A percentile compares a stretch with the other conserved stretches of the same genome.
Conservation (phyloP, 139 green algal species). For the Chlorella sp. region DNA sequence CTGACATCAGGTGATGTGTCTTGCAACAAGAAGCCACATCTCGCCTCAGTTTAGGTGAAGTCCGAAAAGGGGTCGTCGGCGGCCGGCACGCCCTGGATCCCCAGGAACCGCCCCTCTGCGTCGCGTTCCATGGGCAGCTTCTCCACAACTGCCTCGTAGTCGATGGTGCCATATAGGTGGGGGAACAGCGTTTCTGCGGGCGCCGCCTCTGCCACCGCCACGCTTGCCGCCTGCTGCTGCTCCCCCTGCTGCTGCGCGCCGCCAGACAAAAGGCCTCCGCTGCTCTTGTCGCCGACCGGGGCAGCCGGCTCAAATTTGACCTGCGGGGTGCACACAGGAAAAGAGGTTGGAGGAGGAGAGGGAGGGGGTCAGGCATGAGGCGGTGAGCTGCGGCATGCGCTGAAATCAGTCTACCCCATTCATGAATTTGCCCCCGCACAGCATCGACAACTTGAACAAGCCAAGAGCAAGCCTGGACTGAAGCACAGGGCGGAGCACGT, state of each 20-base stretch:
- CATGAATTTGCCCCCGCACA: too few relatives aligned
- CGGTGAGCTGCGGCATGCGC: neutral
- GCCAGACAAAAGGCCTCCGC: neutral
- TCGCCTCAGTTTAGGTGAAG: too few relatives aligned
- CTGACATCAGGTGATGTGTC: too few relatives aligned
- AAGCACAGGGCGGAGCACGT: too few relatives aligned
- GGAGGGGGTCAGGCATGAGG: neutral
- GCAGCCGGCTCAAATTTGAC: constrained; percentile 75
- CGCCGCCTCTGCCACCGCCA: neutral
- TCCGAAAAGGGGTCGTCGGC: neutral
- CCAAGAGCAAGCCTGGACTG: too few relatives aligned
- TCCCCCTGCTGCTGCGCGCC: neutral
- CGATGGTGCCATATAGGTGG: constrained; percentile 74
- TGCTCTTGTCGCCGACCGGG: constrained; percentile 58
- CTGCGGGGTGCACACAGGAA: constrained; percentile 37
- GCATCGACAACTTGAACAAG: too few relatives aligned
- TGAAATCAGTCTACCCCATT: too few relatives aligned
- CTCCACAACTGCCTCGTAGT: constrained; percentile 53
- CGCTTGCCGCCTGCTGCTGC: neutral
- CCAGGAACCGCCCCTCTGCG: constrained; percentile 30
- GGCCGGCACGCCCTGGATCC: constrained; percentile 23
- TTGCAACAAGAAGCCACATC: too few relatives aligned
- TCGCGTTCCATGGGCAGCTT: constrained; percentile 52
- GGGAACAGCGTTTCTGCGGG: constrained; percentile 62
- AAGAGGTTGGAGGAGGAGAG: neutral